Conservation (phyloP, 2,329 filamentous ascomycete genomes). For the Spiromastix sp. region DNA sequence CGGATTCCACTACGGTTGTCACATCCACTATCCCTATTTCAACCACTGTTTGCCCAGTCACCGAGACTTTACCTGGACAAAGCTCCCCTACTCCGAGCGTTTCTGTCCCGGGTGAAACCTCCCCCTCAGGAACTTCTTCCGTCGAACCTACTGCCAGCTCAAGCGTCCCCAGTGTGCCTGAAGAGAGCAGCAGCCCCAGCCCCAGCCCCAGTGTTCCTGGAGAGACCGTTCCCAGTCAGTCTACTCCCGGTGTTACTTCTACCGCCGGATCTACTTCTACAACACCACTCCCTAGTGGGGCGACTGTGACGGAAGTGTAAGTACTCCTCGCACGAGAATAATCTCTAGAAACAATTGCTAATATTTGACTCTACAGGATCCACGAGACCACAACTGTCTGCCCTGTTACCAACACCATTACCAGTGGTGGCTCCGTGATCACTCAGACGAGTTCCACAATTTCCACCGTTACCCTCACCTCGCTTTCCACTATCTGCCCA, state of each 20-base stretch:
- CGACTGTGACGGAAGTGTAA: slow-evolving; percentile 9
- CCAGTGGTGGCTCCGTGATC: slow-evolving; percentile 39
- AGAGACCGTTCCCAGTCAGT: slow-evolving; percentile 9
- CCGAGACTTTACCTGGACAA: slow-evolving; percentile 11
- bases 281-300: slow-evolving; percentile 12
- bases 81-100: slow-evolving; percentile 5
- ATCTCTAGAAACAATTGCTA: neutral
- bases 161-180: slow-evolving; percentile 8
- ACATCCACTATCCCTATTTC: neutral
- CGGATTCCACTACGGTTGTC: slow-evolving; percentile 35
- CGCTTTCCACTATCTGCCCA: slow-evolving; percentile 19
- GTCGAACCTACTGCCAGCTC: neutral
- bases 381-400: slow-evolving; percentile 19
- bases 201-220: slow-evolving; percentile 11
- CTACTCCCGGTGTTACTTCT: slow-evolving; percentile 8
- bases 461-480: slow-evolving; percentile 36
- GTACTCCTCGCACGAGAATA: slow-evolving; percentile 1
- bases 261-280: slow-evolving; percentile 4
- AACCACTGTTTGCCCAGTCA: too few relatives aligned
- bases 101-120: slow-evolving; percentile 9
- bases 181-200: slow-evolving; percentile 1
- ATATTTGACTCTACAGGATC: slow-evolving; percentile 1
- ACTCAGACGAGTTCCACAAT: slow-evolving; percentile 47
- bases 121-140: slow-evolving; percentile 3
- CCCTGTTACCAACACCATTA: slow-evolving; percentile 22